phyloP scores from a whole-genome alignment of 2,329 filamentous ascomycete genomes.

The Curvularia lunata region DNA sequence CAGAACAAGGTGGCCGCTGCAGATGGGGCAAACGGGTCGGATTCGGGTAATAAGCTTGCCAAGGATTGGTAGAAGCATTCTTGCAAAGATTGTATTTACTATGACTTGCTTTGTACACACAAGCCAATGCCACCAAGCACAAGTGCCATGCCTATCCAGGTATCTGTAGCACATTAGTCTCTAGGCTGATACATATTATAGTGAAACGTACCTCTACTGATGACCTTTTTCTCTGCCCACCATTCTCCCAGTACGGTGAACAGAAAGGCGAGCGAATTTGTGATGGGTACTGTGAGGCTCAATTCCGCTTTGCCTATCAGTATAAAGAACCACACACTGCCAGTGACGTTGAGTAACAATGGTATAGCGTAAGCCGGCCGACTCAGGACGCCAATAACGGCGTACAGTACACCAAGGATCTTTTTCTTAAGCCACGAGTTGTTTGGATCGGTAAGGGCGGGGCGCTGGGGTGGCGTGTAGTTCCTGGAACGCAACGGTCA shows the following conservation, averaged over 20 bases:
- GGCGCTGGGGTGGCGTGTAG: slow-evolving; percentile 63
- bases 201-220: slow-evolving; percentile 71
- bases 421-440: slow-evolving; percentile 68
- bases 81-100: slow-evolving; percentile 9
- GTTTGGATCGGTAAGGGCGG: slow-evolving; percentile 43
- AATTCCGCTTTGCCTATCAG: slow-evolving; percentile 91
- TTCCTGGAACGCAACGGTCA: slow-evolving; percentile 44
- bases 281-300: slow-evolving; percentile 91
- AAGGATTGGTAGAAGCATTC: slow-evolving; percentile 23
- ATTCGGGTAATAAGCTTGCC: slow-evolving; percentile 15
- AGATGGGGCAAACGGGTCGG: not conserved
- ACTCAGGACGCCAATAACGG: slow-evolving; percentile 75
- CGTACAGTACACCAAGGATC: slow-evolving; percentile 71
- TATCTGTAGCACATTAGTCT: slow-evolving; percentile 62
- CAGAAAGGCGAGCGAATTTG: slow-evolving; percentile 92
- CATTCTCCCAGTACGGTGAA: slow-evolving; percentile 95
- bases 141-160: slow-evolving; percentile 79
- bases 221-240: slow-evolving; percentile 91
- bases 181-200: not conserved
- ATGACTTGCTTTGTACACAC: slow-evolving; percentile 70
- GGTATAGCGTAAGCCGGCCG: slow-evolving; percentile 87
- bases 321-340: slow-evolving; percentile 95
- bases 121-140: slow-evolving; percentile 81
- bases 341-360: slow-evolving; percentile 84
- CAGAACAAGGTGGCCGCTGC: slow-evolving; percentile 9